Percentiles rank a stretch among this genome's conserved stretches.
Evolutionary conservation across 1,284 basidiomycete genomes (phyloP).

Genomic region (Trichosporon coremiiforme): DNA sequence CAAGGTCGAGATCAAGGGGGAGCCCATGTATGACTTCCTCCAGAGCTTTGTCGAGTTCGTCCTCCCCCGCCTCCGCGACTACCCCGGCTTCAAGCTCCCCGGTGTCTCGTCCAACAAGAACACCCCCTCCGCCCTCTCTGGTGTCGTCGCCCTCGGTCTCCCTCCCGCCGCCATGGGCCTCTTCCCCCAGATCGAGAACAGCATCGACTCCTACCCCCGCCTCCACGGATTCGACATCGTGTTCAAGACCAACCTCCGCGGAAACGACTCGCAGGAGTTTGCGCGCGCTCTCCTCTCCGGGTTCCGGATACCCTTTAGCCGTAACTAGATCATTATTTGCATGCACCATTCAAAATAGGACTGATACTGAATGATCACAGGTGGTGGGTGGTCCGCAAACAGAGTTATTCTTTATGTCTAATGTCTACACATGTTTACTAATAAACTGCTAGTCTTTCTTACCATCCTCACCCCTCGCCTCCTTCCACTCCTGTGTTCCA

Average conservation of each 20-base stretch:
- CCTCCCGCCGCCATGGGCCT: conserved; percentile 80
- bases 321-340: conserved; percentile 38
- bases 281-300: conserved; percentile 82
- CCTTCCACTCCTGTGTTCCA: conserved; percentile 58
- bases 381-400: too few species aligned
- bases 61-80: conserved; percentile 87
- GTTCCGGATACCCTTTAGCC: conserved; percentile 79
- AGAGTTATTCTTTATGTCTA: not conserved
- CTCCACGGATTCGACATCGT: conserved; percentile 87
- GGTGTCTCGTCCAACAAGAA: conserved; percentile 60
- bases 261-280: conserved; percentile 79
- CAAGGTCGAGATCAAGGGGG: conserved; percentile 85
- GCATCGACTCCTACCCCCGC: conserved; percentile 81
- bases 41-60: conserved; percentile 90
- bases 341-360: conserved; percentile 19
- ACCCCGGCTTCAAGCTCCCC: conserved; percentile 78
- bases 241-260: conserved; percentile 81
- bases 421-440: conserved; percentile 30
- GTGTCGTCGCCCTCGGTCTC: conserved; percentile 87
- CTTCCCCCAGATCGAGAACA: conserved; percentile 94
- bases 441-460: conserved; percentile 16
- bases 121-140: conserved; percentile 75
- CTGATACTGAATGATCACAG: too few species aligned
- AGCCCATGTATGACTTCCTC: conserved; percentile 92
- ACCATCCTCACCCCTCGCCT: conserved; percentile 48